Base-by-base conservation (phyloP, 208 protist species). In the Giardia muris region DNA sequence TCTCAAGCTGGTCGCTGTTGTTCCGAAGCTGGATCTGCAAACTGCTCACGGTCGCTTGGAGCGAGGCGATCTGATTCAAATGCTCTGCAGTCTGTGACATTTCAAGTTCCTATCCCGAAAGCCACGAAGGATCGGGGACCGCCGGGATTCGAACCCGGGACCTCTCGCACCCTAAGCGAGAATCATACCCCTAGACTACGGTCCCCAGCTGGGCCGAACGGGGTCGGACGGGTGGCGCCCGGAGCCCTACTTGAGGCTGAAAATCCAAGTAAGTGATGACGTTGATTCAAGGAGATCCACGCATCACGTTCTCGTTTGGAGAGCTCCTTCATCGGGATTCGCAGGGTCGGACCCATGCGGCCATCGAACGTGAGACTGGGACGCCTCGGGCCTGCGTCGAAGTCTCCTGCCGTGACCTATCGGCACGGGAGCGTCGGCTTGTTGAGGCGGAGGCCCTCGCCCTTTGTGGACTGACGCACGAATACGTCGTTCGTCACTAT, bases 141-240 rank as follows among this genome's bases (percentile, higher is more conserved):
- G 30, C 57, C 57, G 57, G 57, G 57, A 76, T 76, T 76, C 30
- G 57, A 76, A 76, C 57, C 57, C 57, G 57, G 57, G 57, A 76
- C 57, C 57, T 76, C 57, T 76, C 57, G 57, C 57, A 76, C 57
- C 57, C 57, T 76, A 76, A 76, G 57, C 57, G 57, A 76, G 57
- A 76, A 76, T 76, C 57, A 76, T 76, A 76, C 57, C 57, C 57
- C 57, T 76, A 76, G 57, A 76, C 57, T 30, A 76, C 30, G 57
- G 57, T 76, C 57, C 57, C 57, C 10, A 10, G 57, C 57, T 30
- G 19, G 30, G 57, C 19, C 57, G 57, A n/a, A n/a, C n/a, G n/a
- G n/a, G n/a, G n/a, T n/a, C n/a, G n/a, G n/a, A n/a, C n/a, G n/a
- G n/a, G n/a, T n/a, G n/a, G n/a, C n/a, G n/a, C n/a, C n/a, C n/a